Percentiles rank a stretch among this genome's conserved stretches.
phyloP scores from a whole-genome alignment of 2,329 filamentous ascomycete genomes.

The Cercospora sp. region DNA sequence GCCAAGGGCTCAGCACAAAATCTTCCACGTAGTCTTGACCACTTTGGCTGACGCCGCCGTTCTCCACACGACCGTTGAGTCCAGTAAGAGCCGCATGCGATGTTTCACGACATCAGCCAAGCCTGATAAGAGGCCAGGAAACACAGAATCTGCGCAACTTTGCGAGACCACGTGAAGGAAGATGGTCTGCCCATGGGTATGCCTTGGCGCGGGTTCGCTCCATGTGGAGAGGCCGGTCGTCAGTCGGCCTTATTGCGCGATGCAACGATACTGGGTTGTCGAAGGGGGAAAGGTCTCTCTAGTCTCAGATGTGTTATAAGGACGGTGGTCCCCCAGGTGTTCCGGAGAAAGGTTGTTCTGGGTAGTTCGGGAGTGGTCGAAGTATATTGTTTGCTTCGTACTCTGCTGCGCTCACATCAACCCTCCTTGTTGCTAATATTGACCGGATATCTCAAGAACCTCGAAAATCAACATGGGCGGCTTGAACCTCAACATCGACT shows the following conservation, averaged over 20 bases:
- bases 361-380: not conserved
- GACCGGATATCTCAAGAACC: not conserved
- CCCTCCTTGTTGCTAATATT: not conserved
- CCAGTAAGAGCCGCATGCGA: slow-evolving; percentile 9
- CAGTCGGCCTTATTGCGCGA: slow-evolving; percentile 1
- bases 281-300: not conserved
- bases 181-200: slow-evolving; percentile 2
- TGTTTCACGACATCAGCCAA: slow-evolving; percentile 12
- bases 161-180: slow-evolving; percentile 8
- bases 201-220: slow-evolving; percentile 2
- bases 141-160: not conserved
- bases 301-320: not conserved
- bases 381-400: not conserved
- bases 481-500: slow-evolving; percentile 28
- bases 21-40: slow-evolving; percentile 19
- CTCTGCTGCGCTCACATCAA: not conserved
- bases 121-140: not conserved
- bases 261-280: not conserved
- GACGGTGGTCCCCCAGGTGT: not conserved
- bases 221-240: not conserved
- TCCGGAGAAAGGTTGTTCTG: not conserved
- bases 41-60: slow-evolving; percentile 10
- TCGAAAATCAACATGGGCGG: slow-evolving; percentile 17
- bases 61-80: slow-evolving; percentile 9
- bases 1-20: slow-evolving; percentile 18